Base-by-base conservation (phyloP, 2,329 filamentous ascomycete species). In the Xylariaceae sp. region DNA sequence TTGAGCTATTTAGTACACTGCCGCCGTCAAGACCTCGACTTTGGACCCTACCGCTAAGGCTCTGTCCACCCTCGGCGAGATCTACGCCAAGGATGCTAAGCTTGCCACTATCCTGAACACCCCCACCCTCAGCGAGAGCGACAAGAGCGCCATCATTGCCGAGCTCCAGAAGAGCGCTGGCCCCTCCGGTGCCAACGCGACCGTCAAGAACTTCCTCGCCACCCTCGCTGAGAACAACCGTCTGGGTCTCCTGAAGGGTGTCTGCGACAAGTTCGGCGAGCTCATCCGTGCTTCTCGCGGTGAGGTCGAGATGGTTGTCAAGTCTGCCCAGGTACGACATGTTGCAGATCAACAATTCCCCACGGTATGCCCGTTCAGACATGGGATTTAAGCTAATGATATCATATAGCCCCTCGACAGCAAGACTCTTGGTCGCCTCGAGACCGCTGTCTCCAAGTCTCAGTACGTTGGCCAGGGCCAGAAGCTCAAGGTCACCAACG, bases 191-290 rank as follows among this genome's bases (percentile, higher is more conserved):
- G 83, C 87, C 75, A 90, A 89, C 74, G 86, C 90, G 73, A 90
- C 92, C 65, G 80, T 97, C 77, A 92, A 94, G 87, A 95, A 97
- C 85, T 92, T 99, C 82, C 85, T 99, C 69, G 74, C 81, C 59
- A 89, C 93, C 59, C 85, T 99, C 60, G 93, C 94, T 67, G 90
- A 94, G 81, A 96, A 99, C 87, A 99, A 99, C 86, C 86, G 94
- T 68, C 82, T 99, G 68, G 86, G 87, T 66, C 81, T 94, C 64
- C 83, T 99, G 64, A 82, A 88, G 76, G 87, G 88, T 69, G 88
- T 97, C 65, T 87, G 86, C 74, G 85, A 89, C 73, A 97, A 97
- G 85, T 99, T 97, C 73, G 82, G 74, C 67, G 82, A 87, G 74
- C 80, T 99, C 72, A 96, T 97, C 82, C 86, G 90, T 71, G 94